Evolutionary conservation across 1,284 basidiomycete species (phyloP).

Genomic region (Laetiporus sulphureus): DNA sequence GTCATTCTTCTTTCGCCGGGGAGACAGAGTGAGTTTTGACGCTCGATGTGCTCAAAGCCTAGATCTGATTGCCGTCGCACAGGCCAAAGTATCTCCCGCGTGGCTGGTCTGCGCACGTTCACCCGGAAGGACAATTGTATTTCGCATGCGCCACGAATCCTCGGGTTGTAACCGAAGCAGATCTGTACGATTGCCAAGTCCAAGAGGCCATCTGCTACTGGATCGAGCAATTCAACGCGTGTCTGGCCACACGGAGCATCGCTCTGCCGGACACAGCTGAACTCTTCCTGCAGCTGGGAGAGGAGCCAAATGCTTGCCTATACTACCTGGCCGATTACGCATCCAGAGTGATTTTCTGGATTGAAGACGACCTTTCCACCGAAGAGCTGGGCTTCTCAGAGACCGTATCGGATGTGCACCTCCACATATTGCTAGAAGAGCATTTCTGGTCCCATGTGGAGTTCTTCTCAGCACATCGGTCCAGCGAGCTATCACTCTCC

Average conservation of each 20-base stretch:
- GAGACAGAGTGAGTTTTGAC: too few species aligned
- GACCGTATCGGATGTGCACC: slow-evolving; percentile 18
- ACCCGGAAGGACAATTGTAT: slow-evolving; percentile 26
- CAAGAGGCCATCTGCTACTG: slow-evolving; percentile 14
- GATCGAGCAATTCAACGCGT: slow-evolving; percentile 8
- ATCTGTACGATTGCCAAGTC: slow-evolving; percentile 11
- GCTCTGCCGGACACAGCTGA: slow-evolving; percentile 16
- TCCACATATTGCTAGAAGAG: slow-evolving; percentile 19
- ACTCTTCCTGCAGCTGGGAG: slow-evolving; percentile 18
- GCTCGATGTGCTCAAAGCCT: too few species aligned
- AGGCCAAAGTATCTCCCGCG: slow-evolving; percentile 21
- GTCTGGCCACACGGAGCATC: slow-evolving; percentile 8
- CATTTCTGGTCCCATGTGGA: slow-evolving; percentile 27
- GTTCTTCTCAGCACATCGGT: slow-evolving; percentile 21
- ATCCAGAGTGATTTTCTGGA: slow-evolving; percentile 21
- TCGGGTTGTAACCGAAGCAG: slow-evolving; percentile 19
- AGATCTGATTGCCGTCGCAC: too few species aligned
- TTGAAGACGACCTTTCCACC: slow-evolving; percentile 15
- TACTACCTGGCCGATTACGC: slow-evolving; percentile 27
- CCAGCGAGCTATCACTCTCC: slow-evolving; percentile 8
- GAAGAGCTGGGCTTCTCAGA: slow-evolving; percentile 11
- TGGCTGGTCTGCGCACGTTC: slow-evolving; percentile 15
- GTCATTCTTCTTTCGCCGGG: too few species aligned
- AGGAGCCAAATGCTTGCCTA: slow-evolving; percentile 11
- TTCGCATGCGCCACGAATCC: slow-evolving; percentile 12